A percentile compares a stretch with the other conserved stretches of the same genome.
Evolutionary conservation across 805 yeast species (phyloP).

Genomic region (Kuraishia capsulata): DNA sequence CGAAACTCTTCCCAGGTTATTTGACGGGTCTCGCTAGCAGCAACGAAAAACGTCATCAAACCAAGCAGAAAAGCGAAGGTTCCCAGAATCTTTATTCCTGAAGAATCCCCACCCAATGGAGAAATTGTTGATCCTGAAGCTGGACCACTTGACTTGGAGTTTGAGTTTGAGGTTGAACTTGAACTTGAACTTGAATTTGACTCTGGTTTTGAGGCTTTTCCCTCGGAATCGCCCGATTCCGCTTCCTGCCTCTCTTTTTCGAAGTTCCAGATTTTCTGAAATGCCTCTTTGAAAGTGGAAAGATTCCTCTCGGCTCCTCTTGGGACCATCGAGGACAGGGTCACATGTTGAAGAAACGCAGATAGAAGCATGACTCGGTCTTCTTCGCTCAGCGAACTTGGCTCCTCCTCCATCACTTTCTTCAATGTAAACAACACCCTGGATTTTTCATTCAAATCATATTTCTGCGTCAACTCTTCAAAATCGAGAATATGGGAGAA

Average conservation of each 20-base stretch:
- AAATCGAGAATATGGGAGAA: neutral
- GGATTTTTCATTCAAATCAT: neutral
- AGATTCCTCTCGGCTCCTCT: neutral
- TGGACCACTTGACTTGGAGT: neutral
- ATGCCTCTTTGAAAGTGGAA: neutral
- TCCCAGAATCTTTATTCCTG: conserved; percentile 1
- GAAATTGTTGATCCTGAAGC: too few species aligned
- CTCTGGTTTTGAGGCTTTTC: neutral
- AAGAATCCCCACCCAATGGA: too few species aligned
- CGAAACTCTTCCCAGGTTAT: conserved; percentile 91
- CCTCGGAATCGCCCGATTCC: too few species aligned
- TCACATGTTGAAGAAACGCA: neutral
- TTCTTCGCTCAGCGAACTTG: neutral
- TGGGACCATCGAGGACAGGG: neutral
- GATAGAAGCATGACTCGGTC: neutral
- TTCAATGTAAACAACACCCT: neutral
- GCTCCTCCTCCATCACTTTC: neutral
- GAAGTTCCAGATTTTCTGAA: neutral
- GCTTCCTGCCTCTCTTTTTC: neutral
- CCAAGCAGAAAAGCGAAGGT: conserved; percentile 1
- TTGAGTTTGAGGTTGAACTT: neutral
- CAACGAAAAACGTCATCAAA: neutral
- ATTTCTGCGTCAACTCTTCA: neutral
- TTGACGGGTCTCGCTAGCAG: conserved; percentile 18
- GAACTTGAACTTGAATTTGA: conserved; percentile 1